A percentile compares a stretch with the other conserved stretches of the same genome.
Conservation (phyloP, 805 yeast species). For the Pichia phayaonensis region DNA sequence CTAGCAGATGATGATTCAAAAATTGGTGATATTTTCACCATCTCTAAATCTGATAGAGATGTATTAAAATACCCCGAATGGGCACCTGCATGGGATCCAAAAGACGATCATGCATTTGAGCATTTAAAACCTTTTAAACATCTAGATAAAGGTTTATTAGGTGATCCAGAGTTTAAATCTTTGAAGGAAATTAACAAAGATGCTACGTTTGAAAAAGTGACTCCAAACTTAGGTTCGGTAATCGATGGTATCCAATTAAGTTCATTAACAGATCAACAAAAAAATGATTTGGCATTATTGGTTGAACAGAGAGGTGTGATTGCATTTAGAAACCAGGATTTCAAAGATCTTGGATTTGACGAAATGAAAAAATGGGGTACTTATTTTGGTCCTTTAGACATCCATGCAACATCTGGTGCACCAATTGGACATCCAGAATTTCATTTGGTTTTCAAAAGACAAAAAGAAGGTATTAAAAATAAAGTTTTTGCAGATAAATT, state of each 20-base stretch:
- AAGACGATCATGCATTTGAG: slow-evolving; percentile 3
- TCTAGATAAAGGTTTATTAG: slow-evolving; percentile 54
- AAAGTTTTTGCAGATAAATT: slow-evolving; percentile 29
- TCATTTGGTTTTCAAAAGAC: slow-evolving; percentile 51
- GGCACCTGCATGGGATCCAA: slow-evolving; percentile 12
- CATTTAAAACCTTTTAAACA: slow-evolving; percentile 27
- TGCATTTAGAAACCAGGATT: slow-evolving; percentile 56
- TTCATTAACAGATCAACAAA: slow-evolving; percentile 41
- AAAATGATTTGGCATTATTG: slow-evolving; percentile 60
- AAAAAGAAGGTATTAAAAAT: slow-evolving; percentile 31
- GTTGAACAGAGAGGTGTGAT: slow-evolving; percentile 68
- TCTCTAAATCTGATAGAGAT: slow-evolving; percentile 4
- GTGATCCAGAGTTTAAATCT: slow-evolving; percentile 47
- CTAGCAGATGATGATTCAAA: neutral
- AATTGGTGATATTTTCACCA: slow-evolving; percentile 8
- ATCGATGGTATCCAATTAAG: slow-evolving; percentile 54
- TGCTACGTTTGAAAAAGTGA: slow-evolving; percentile 33
- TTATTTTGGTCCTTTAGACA: slow-evolving; percentile 63
- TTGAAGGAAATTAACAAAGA: slow-evolving; percentile 31
- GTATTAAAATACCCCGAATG: slow-evolving; percentile 6
- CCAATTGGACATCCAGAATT: slow-evolving; percentile 52
- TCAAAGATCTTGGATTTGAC: slow-evolving; percentile 45
- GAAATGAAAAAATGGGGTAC: slow-evolving; percentile 44
- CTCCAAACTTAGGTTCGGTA: slow-evolving; percentile 67
- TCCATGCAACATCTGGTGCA: slow-evolving; percentile 73